A percentile compares a stretch with the other conserved stretches of the same genome.
Conservation (phyloP, 225 moss, liverwort and hornwort species). For the Pleurozium schreberi region DNA sequence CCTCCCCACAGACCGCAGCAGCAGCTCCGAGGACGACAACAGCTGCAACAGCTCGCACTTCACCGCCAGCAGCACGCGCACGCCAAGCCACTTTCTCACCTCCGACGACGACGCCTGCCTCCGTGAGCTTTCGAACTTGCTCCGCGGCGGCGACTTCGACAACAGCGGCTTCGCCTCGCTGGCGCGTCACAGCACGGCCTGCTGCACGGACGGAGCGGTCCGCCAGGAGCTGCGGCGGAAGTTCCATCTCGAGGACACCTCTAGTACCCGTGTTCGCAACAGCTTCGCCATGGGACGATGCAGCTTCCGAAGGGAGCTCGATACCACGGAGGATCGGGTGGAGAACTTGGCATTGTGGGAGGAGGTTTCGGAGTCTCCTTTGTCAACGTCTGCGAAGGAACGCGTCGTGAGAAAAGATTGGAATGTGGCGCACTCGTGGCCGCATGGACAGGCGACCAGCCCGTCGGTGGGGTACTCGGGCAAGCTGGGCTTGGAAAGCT, state of each 20-base stretch:
- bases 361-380: background rate
- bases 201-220: constrained; percentile 11
- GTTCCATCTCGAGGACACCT: background rate
- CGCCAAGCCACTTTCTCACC: background rate
- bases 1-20: background rate
- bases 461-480: background rate
- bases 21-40: constrained; percentile 6
- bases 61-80: background rate
- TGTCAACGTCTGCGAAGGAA: background rate
- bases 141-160: background rate
- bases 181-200: constrained; percentile 30
- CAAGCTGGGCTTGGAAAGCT: background rate
- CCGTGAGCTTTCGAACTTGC: background rate
- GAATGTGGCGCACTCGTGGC: background rate
- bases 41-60: background rate
- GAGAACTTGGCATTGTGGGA: constrained; percentile 39
- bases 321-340: constrained; percentile 8
- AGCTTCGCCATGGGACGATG: constrained; percentile 13
- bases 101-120: constrained; percentile 13
- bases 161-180: background rate
- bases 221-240: constrained; percentile 29
- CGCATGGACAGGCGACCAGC: background rate
- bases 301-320: constrained; percentile 22
- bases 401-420: background rate
- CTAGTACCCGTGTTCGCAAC: background rate